Percentiles rank a stretch among this genome's conserved stretches.
Conservation (phyloP, 2,329 filamentous ascomycete genomes). For the Remersonia thermophila region DNA sequence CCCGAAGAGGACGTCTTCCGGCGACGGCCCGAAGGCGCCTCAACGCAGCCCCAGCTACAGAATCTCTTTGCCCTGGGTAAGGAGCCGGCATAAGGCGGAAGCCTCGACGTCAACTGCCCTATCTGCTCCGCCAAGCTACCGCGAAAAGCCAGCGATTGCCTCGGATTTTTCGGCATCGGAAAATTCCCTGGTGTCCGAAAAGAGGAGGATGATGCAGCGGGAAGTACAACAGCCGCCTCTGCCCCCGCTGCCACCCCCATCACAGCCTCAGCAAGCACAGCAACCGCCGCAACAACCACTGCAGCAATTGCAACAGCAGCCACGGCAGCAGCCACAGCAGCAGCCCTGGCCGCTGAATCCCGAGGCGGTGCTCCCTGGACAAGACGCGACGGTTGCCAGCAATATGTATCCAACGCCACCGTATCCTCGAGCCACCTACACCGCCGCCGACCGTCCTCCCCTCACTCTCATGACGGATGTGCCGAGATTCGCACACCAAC, state of each 20-base stretch:
- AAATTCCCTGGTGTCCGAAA: conserved; percentile 15
- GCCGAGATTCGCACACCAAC: conserved; percentile 14
- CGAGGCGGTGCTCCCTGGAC: background rate
- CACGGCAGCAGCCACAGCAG: background rate
- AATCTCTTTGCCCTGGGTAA: conserved; percentile 24
- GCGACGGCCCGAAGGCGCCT: conserved; percentile 7
- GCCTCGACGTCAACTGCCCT: conserved; percentile 10
- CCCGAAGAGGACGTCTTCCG: conserved; percentile 19
- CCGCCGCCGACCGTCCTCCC: conserved; percentile 5
- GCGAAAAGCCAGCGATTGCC: conserved; percentile 12
- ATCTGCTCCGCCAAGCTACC: conserved; percentile 14
- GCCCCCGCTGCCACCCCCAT: too few species aligned
- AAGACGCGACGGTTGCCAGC: background rate
- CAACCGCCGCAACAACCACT: conserved; percentile 5
- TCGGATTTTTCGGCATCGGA: conserved; percentile 2
- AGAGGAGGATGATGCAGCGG: conserved; percentile 5
- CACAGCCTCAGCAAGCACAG: background rate
- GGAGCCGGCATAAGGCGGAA: conserved; percentile 22
- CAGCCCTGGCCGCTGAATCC: conserved; percentile 1
- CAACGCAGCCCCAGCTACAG: conserved; percentile 19
- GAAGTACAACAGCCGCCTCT: too few species aligned
- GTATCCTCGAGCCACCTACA: conserved; percentile 2
- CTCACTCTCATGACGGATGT: conserved; percentile 4
- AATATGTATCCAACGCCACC: conserved; percentile 1
- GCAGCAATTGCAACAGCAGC: conserved; percentile 1